Conservation (phyloP, 2,329 filamentous ascomycete species). For the Myriosclerotinia scirpicola region DNA sequence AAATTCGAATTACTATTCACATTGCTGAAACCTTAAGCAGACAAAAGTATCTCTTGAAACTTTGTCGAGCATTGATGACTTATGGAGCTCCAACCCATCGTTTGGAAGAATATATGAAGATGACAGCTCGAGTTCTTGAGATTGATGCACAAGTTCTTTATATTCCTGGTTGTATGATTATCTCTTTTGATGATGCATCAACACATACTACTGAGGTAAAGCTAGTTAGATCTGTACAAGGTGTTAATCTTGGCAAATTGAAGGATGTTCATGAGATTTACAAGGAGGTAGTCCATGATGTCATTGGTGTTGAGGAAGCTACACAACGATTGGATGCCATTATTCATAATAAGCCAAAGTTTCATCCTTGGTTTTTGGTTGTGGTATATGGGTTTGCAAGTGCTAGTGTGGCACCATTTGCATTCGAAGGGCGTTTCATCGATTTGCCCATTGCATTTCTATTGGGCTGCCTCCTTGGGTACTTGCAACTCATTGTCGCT, state of each 20-base stretch:
- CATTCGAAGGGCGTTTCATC: conserved; percentile 68
- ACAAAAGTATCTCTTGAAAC: conserved; percentile 78
- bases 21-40: conserved; percentile 71
- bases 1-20: conserved; percentile 53
- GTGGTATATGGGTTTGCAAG: conserved; percentile 71
- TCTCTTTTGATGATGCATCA: conserved; percentile 76
- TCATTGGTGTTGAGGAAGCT: conserved; percentile 70
- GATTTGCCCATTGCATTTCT: conserved; percentile 72
- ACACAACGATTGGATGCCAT: conserved; percentile 60
- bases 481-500: conserved; percentile 68
- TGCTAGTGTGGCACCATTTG: conserved; percentile 70
- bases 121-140: conserved; percentile 84
- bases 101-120: conserved; percentile 86
- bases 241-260: conserved; percentile 71
- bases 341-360: conserved; percentile 49
- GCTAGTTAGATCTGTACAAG: conserved; percentile 66
- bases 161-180: conserved; percentile 89
- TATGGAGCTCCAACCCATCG: conserved; percentile 90
- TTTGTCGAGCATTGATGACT: conserved; percentile 84
- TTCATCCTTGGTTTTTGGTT: conserved; percentile 54
- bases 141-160: conserved; percentile 90
- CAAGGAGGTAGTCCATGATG: conserved; percentile 78
- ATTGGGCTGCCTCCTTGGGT: conserved; percentile 67
- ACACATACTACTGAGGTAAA: conserved; percentile 81
- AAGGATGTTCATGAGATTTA: conserved; percentile 75